phyloP scores from a whole-genome alignment of 345 rosid genomes.

The Moricandia moricandioides region DNA sequence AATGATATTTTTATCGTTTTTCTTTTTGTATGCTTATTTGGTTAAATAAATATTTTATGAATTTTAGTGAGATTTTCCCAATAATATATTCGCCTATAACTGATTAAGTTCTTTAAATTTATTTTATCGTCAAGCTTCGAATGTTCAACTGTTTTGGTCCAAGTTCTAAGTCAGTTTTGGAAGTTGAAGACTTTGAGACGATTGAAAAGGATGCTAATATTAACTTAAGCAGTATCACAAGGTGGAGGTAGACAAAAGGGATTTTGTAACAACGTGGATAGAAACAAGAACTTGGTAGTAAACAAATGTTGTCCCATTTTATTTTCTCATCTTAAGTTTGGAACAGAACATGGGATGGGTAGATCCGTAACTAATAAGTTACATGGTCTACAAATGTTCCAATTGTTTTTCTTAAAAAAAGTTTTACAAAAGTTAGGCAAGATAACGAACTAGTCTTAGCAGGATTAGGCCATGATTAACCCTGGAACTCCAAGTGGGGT shows the following conservation, averaged over 20 bases:
- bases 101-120: neutral
- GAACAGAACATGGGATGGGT: neutral
- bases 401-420: too few relatives aligned
- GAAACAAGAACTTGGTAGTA: neutral
- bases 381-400: neutral
- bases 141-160: neutral
- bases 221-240: too few relatives aligned
- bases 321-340: neutral
- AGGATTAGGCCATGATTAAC: too few relatives aligned
- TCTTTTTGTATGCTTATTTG: too few relatives aligned
- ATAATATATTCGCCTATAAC: too few relatives aligned
- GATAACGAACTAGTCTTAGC: too few relatives aligned
- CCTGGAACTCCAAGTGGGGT: too few relatives aligned
- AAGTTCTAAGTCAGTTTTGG: neutral
- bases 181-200: neutral
- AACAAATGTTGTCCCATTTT: neutral
- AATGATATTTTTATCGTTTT: too few relatives aligned
- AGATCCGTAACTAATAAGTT: neutral
- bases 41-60: too few relatives aligned
- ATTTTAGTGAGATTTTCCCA: too few relatives aligned
- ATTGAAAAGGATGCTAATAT: neutral
- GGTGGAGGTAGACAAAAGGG: neutral
- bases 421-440: neutral
- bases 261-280: neutral
- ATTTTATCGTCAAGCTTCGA: neutral